These are phyloP conservation scores for Cryoendolithus antarcticus DNA, from an alignment of 2,329 filamentous ascomycete species.

Conservation along the genomic window DNA sequence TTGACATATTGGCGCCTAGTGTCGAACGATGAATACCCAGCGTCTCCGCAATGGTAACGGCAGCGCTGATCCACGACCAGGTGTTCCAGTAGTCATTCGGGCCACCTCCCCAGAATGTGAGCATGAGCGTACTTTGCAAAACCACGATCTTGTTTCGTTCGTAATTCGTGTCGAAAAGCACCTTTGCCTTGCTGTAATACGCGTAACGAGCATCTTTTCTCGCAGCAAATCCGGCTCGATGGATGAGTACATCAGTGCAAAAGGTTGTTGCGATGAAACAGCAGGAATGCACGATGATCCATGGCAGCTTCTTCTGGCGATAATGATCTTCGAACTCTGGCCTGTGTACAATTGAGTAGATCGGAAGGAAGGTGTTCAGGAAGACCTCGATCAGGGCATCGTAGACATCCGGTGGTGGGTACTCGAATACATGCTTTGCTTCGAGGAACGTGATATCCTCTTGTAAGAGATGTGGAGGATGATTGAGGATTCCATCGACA, in stretches of 20 bases:
- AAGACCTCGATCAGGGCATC: constrained; percentile 1
- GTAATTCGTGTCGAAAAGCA: constrained; percentile 11
- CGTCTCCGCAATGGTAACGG: constrained; percentile 13
- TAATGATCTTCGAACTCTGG: constrained; percentile 2
- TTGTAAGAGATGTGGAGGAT: constrained; percentile 1
- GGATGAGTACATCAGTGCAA: constrained; percentile 3
- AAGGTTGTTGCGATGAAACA: constrained; percentile 2
- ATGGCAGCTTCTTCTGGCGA: background rate
- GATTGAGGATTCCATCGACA: background rate
- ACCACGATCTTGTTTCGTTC: constrained; percentile 13
- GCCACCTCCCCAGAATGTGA: constrained; percentile 11
- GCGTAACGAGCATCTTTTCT: constrained; percentile 1
- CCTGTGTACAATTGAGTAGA: constrained; percentile 2
- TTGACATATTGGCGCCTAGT: constrained; percentile 5
- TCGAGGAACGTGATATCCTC: constrained; percentile 2
- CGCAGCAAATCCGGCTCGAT: background rate
- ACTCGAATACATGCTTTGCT: constrained; percentile 2
- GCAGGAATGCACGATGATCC: constrained; percentile 2
- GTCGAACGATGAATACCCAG: constrained; percentile 13
- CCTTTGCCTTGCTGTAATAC: constrained; percentile 9
- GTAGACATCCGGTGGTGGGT: background rate
- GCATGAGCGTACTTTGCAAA: constrained; percentile 10
- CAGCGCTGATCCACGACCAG: constrained; percentile 11
- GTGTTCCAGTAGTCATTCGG: constrained; percentile 13
- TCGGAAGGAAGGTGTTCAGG: constrained; percentile 2